Conservation (phyloP, 129 eudicot species). For the Oenanthe sinensis region DNA sequence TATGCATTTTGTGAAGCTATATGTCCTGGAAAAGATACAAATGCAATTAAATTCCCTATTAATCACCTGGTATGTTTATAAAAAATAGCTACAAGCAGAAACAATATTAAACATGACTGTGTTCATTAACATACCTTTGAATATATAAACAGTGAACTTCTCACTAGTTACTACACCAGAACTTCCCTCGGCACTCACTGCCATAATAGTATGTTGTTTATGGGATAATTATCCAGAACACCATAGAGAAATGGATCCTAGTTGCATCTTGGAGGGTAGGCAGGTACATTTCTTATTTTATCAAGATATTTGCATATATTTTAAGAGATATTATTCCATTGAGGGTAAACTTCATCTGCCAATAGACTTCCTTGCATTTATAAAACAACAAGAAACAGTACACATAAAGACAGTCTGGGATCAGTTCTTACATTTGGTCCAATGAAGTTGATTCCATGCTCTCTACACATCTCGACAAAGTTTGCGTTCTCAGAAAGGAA, state of each 20-base stretch:
- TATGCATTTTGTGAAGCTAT: background rate
- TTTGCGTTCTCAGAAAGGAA: constrained; percentile 87
- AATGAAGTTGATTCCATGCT: constrained; percentile 85
- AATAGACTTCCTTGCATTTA: background rate
- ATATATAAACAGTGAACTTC: background rate
- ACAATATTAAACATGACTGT: background rate
- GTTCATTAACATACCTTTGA: background rate
- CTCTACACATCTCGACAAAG: constrained; percentile 95
- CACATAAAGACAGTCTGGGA: background rate
- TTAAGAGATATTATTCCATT: background rate
- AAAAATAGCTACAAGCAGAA: background rate
- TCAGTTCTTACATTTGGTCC: constrained; percentile 74
- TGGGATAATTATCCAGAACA: background rate
- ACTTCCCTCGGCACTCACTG: background rate
- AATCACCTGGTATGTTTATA: background rate
- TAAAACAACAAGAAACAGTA: background rate
- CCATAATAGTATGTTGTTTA: background rate
- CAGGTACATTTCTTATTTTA: background rate
- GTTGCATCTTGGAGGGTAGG: background rate
- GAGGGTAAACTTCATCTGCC: background rate
- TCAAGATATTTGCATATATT: background rate
- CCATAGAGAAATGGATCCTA: background rate
- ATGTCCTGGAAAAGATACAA: background rate
- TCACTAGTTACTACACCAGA: background rate
- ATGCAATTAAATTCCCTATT: background rate